Conservation (phyloP, 2,329 filamentous ascomycete species). For the Trematosphaeria pertusa region DNA sequence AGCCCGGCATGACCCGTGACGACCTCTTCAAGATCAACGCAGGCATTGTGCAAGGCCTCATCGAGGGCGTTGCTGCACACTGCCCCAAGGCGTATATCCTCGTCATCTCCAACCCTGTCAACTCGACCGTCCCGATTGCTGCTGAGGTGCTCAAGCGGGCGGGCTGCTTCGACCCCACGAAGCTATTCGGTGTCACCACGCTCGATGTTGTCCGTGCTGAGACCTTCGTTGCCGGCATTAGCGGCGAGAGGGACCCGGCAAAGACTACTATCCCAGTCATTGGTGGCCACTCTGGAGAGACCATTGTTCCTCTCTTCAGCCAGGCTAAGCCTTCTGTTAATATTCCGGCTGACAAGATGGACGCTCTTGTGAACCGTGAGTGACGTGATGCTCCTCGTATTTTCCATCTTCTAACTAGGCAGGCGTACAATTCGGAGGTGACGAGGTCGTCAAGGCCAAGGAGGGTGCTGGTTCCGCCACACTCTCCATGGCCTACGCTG, state of each 20-base stretch:
- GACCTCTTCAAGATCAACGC: slow-evolving; percentile 99
- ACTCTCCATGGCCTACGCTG: slow-evolving; percentile 93
- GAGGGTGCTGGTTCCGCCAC: slow-evolving; percentile 89
- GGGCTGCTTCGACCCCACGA: slow-evolving; percentile 92
- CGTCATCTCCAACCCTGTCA: slow-evolving; percentile 99
- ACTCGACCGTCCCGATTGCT: slow-evolving; percentile 97
- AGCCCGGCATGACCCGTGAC: slow-evolving; percentile 99
- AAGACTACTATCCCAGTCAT: slow-evolving; percentile 89
- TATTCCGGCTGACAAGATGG: slow-evolving; percentile 89
- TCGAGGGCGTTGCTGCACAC: slow-evolving; percentile 85
- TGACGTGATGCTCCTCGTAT: slow-evolving; percentile 7
- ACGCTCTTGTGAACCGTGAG: slow-evolving; percentile 83
- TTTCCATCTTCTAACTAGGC: slow-evolving; percentile 9
- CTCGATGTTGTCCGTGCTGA: slow-evolving; percentile 98
- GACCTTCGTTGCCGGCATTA: slow-evolving; percentile 90
- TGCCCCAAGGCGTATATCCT: slow-evolving; percentile 93
- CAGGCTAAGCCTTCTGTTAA: slow-evolving; percentile 79
- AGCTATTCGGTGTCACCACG: slow-evolving; percentile 97
- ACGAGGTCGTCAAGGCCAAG: slow-evolving; percentile 96
- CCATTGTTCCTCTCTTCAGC: slow-evolving; percentile 97
- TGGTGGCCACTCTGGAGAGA: slow-evolving; percentile 96
- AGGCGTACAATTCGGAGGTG: slow-evolving; percentile 94
- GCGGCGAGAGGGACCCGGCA: slow-evolving; percentile 80
- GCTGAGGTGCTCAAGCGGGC: slow-evolving; percentile 95
- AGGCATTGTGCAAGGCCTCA: slow-evolving; percentile 92